Percentiles rank a stretch among this genome's conserved stretches.
These are phyloP conservation scores for Tricholoma sp. DNA, from an alignment of 768 basidiomycete species.

Conservation along the genomic window DNA sequence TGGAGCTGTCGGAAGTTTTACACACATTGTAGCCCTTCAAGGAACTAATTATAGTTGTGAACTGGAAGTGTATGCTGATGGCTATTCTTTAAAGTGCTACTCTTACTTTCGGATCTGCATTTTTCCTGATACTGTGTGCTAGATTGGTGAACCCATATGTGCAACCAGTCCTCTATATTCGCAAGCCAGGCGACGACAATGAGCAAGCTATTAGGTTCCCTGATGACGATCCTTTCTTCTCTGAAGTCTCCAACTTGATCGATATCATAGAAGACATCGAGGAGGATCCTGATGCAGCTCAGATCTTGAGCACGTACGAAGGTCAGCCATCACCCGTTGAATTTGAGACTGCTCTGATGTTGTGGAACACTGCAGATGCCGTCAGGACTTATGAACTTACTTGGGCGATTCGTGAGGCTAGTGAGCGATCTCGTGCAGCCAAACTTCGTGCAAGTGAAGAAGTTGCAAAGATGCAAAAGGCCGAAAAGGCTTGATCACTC, in stretches of 20 bases:
- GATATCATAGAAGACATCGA: constrained; percentile 89
- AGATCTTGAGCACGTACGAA: constrained; percentile 81
- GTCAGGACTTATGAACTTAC: constrained; percentile 87
- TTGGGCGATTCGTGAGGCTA: constrained; percentile 86
- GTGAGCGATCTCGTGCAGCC: constrained; percentile 56
- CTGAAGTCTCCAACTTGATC: constrained; percentile 85
- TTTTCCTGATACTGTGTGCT: neutral
- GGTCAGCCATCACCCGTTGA: constrained; percentile 39
- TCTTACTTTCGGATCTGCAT: neutral
- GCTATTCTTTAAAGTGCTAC: constrained; percentile 76
- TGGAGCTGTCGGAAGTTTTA: constrained; percentile 91
- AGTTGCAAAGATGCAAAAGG: constrained; percentile 17
- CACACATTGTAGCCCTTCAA: constrained; percentile 87
- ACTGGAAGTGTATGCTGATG: constrained; percentile 91
- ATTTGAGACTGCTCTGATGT: neutral
- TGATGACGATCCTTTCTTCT: constrained; percentile 92
- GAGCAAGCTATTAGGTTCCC: constrained; percentile 68
- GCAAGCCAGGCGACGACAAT: constrained; percentile 75
- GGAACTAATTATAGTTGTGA: constrained; percentile 93
- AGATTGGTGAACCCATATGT: constrained; percentile 93
- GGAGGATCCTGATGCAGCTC: constrained; percentile 73
- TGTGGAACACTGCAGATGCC: constrained; percentile 50
- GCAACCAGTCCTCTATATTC: constrained; percentile 80
- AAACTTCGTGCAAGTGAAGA: constrained; percentile 33
- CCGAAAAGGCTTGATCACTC: neutral